Conservation (phyloP, 2,329 filamentous ascomycete genomes). For the Juglanconis oblonga region DNA sequence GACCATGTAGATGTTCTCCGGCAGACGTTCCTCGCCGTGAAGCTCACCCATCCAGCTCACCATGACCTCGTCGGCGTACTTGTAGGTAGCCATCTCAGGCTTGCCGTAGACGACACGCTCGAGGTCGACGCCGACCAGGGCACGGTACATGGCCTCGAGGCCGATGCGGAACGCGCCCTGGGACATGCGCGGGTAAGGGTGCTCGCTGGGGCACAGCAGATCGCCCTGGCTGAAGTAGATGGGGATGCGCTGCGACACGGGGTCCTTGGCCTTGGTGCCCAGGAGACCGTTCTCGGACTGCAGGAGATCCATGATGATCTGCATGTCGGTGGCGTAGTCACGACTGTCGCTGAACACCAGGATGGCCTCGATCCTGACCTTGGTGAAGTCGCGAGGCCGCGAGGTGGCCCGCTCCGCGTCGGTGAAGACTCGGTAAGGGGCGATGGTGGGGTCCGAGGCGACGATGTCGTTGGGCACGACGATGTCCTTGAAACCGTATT, state of each 20-base stretch:
- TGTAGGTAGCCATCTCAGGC: slow-evolving; percentile 73
- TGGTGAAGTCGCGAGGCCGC: slow-evolving; percentile 67
- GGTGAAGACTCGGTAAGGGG: slow-evolving; percentile 66
- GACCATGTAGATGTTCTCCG: slow-evolving; percentile 72
- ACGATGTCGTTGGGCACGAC: slow-evolving; percentile 72
- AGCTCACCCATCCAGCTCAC: slow-evolving; percentile 73
- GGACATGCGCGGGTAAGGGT: slow-evolving; percentile 66
- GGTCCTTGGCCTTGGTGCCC: slow-evolving; percentile 63
- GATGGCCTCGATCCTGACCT: slow-evolving; percentile 71
- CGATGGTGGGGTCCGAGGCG: slow-evolving; percentile 66
- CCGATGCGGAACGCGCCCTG: slow-evolving; percentile 74
- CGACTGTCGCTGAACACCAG: slow-evolving; percentile 72
- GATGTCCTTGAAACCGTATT: slow-evolving; percentile 72
- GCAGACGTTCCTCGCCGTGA: slow-evolving; percentile 68
- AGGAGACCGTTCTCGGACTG: slow-evolving; percentile 66
- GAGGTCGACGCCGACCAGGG: slow-evolving; percentile 65
- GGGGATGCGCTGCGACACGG: slow-evolving; percentile 63
- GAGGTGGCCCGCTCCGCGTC: slow-evolving; percentile 65
- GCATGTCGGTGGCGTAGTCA: slow-evolving; percentile 72
- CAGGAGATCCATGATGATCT: slow-evolving; percentile 73
- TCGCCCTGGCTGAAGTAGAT: slow-evolving; percentile 61
- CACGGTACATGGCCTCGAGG: slow-evolving; percentile 71
- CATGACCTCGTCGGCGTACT: slow-evolving; percentile 73
- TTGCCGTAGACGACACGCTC: slow-evolving; percentile 77
- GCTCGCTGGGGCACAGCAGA: slow-evolving; percentile 58